A percentile compares a stretch with the other conserved stretches of the same genome.
Conservation (phyloP, 140 eudicot species). For the Eryngium alpinum region DNA sequence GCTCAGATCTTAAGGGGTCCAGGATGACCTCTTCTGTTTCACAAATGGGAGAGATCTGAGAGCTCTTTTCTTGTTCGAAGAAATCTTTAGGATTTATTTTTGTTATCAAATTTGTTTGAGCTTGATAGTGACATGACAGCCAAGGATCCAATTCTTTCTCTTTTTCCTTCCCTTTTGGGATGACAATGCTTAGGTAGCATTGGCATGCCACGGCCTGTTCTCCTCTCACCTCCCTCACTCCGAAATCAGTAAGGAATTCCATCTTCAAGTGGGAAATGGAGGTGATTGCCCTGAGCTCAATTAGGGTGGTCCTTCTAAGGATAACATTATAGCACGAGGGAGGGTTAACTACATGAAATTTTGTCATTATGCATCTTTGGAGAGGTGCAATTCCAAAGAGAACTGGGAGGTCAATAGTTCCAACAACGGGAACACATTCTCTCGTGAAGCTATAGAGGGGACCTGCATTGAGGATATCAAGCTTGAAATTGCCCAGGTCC, state of each 20-base stretch:
- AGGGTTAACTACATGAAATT: background rate
- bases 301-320: background rate
- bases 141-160: no score
- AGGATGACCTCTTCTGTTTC: no score
- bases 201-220: background rate
- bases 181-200: background rate
- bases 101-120: no score
- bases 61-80: no score
- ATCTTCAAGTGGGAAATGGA: background rate
- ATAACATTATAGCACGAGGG: background rate
- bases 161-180: background rate
- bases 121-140: no score
- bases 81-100: no score
- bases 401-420: background rate
- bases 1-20: no score
- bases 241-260: background rate
- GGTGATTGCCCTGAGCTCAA: background rate
- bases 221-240: background rate
- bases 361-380: no score
- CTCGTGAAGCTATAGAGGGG: background rate
- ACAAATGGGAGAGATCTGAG: no score
- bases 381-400: no score
- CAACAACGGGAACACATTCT: background rate
- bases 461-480: background rate
- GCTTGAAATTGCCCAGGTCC: background rate